Conservation (phyloP, 306 rosid genomes). For the Lotus japonicus region DNA sequence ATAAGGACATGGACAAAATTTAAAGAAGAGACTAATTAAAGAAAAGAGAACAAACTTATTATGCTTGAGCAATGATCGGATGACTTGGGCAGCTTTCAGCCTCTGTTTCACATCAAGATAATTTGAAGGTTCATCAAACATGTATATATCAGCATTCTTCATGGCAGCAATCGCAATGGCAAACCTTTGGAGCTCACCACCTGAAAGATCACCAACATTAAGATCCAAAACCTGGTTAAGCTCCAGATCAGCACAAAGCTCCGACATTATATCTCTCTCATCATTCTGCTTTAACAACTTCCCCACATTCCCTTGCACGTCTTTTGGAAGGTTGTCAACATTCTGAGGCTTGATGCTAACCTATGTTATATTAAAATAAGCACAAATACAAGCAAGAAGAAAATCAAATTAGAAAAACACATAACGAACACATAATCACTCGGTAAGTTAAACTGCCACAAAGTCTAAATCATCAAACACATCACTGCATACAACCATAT, state of each 20-base stretch:
- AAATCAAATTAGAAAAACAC: neutral
- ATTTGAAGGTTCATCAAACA: too few species aligned
- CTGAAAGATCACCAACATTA: conserved; percentile 91
- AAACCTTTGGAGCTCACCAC: conserved; percentile 33
- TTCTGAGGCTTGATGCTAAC: conserved; percentile 96
- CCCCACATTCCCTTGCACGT: conserved; percentile 95
- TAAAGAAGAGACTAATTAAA: too few species aligned
- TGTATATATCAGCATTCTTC: too few species aligned
- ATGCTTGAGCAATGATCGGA: too few species aligned
- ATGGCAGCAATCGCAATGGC: too few species aligned
- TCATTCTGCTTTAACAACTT: conserved; percentile 85
- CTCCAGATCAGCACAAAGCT: conserved; percentile 71
- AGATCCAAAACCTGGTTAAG: conserved; percentile 95
- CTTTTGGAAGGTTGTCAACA: conserved; percentile 84
- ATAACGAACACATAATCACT: neutral
- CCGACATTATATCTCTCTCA: conserved; percentile 61
- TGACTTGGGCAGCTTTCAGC: too few species aligned
- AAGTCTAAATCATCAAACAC: conserved; percentile 11
- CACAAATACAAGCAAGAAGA: neutral
- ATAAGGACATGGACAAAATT: too few species aligned
- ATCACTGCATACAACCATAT: too few species aligned
- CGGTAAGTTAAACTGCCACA: neutral
- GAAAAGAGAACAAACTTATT: too few species aligned
- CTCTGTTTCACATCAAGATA: too few species aligned
- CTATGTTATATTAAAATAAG: conserved; percentile 28